Conservation (phyloP, 495 filamentous ascomycete genomes). For the Elasticomyces elasticus region DNA sequence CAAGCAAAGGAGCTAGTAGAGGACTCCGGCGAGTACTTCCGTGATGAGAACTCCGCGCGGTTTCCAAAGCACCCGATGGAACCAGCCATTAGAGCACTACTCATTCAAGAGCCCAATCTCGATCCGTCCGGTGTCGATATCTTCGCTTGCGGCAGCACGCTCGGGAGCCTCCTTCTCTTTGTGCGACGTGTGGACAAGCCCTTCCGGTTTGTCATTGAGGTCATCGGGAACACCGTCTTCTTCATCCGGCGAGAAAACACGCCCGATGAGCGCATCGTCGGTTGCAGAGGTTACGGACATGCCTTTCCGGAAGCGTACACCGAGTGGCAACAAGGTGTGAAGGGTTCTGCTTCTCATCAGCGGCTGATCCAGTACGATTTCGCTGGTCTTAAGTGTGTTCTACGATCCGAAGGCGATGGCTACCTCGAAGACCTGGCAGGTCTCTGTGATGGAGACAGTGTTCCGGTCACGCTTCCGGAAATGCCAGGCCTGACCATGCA, state of each 20-base stretch:
- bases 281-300: slow-evolving; percentile 51
- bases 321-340: slow-evolving; percentile 41
- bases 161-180: slow-evolving; percentile 50
- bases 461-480: not conserved
- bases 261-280: slow-evolving; percentile 41
- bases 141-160: slow-evolving; percentile 50
- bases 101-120: slow-evolving; percentile 32
- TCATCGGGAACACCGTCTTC: slow-evolving; percentile 51
- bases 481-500: not conserved
- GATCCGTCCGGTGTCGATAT: slow-evolving; percentile 42
- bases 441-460: not conserved
- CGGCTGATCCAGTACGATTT: slow-evolving; percentile 51
- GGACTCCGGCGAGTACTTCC: slow-evolving; percentile 46
- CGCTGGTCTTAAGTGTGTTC: slow-evolving; percentile 41
- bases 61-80: slow-evolving; percentile 48
- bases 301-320: slow-evolving; percentile 57
- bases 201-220: slow-evolving; percentile 53
- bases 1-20: slow-evolving; percentile 32
- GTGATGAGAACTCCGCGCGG: slow-evolving; percentile 53
- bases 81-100: slow-evolving; percentile 44
- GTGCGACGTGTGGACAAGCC: slow-evolving; percentile 36
- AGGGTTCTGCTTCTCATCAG: slow-evolving; percentile 51
- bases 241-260: slow-evolving; percentile 50
- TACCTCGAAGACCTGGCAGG: slow-evolving; percentile 31
- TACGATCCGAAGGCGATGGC: slow-evolving; percentile 57